phyloP scores from a whole-genome alignment of 805 yeast genomes.

The Metschnikowia proteae region DNA sequence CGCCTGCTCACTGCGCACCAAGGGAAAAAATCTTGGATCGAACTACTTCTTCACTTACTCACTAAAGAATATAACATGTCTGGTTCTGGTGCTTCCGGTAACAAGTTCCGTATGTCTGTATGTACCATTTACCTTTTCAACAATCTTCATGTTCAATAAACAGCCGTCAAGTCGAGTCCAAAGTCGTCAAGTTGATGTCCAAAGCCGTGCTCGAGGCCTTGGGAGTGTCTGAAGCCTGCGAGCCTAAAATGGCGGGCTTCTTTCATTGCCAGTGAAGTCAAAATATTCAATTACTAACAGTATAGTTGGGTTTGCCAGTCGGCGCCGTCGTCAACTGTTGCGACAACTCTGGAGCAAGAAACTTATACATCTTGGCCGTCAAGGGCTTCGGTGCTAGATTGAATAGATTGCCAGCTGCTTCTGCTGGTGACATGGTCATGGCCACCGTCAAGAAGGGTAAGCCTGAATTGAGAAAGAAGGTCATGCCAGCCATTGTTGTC shows the following conservation, averaged over 20 bases:
- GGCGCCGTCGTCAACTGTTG: constrained; percentile 99
- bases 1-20: constrained; percentile 18
- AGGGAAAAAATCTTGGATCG: constrained; percentile 12
- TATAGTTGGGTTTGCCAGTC: constrained; percentile 95
- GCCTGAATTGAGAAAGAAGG: constrained; percentile 99
- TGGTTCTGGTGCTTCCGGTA: constrained; percentile 97
- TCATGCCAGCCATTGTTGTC: constrained; percentile 99
- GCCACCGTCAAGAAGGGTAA: constrained; percentile 99
- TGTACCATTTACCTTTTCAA: constrained; percentile 37
- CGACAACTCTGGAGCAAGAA: constrained; percentile 99
- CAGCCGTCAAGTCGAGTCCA: too few species aligned
- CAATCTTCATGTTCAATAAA: neutral
- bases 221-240: too few species aligned
- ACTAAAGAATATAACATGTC: constrained; percentile 53
- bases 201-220: too few species aligned
- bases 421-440: constrained; percentile 99
- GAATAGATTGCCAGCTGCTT: constrained; percentile 99
- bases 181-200: too few species aligned
- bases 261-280: neutral
- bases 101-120: constrained; percentile 99
- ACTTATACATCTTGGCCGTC: constrained; percentile 97
- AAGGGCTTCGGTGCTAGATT: constrained; percentile 99
- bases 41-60: constrained; percentile 17
- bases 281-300: constrained; percentile 25
- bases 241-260: neutral